Conservation (phyloP, 31 red algal genomes). For the Bonnemaisonia californica region DNA sequence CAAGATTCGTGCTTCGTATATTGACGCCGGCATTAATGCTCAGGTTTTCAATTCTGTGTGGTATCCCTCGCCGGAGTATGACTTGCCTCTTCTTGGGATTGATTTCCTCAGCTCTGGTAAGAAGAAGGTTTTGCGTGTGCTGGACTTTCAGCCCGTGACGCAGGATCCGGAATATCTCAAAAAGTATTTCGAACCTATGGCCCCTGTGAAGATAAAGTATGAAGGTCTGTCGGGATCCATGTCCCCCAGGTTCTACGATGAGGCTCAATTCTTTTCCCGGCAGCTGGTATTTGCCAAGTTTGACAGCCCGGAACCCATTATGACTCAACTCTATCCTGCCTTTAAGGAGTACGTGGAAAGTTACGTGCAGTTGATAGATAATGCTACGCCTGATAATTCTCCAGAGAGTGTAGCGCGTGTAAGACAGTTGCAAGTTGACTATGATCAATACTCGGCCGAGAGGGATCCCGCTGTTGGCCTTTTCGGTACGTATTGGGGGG, state of each 20-base stretch:
- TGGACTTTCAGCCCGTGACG: conserved; percentile 91
- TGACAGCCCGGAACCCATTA: conserved; percentile 66
- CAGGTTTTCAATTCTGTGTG: conserved; percentile 98
- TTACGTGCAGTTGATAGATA: conserved; percentile 64
- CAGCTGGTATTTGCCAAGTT: conserved; percentile 92
- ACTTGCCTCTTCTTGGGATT: conserved; percentile 89
- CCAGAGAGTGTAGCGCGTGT: conserved; percentile 40
- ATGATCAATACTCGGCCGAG: conserved; percentile 96
- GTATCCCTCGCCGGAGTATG: conserved; percentile 81
- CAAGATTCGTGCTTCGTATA: conserved; percentile 93
- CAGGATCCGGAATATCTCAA: conserved; percentile 72
- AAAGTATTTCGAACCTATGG: conserved; percentile 76
- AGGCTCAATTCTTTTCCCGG: conserved; percentile 89
- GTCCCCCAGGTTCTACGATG: conserved; percentile 88
- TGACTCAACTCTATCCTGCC: conserved; percentile 73
- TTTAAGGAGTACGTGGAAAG: conserved; percentile 75
- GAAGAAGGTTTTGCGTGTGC: conserved; percentile 83
- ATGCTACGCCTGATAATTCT: conserved; percentile 43
- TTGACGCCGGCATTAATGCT: conserved; percentile 86
- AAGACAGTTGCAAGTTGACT: conserved; percentile 59
- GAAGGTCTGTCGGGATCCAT: conserved; percentile 79
- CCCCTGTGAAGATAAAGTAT: conserved; percentile 76
- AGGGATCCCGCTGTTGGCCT: conserved; percentile 87
- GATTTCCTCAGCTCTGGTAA: conserved; percentile 94
- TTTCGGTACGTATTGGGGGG: conserved; percentile 86